phyloP scores from a whole-genome alignment of 2,329 filamentous ascomycete genomes.

The Xylaria sp. region DNA sequence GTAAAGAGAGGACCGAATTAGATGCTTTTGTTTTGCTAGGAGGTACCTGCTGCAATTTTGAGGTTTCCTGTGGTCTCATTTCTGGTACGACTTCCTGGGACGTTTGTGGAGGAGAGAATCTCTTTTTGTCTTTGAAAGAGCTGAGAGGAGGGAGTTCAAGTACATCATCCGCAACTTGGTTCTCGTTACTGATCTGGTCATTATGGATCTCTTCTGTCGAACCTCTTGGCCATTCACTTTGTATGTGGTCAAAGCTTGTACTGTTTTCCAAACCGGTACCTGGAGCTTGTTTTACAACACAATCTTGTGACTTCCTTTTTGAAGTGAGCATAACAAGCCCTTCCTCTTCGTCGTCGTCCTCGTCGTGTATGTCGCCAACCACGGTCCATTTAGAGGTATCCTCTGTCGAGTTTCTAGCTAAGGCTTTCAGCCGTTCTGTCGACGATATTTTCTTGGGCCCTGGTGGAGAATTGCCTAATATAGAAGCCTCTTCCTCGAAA shows the following conservation, averaged over 20 bases:
- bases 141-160: constrained; percentile 46
- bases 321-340: constrained; percentile 46
- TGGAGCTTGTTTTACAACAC: constrained; percentile 9
- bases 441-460: constrained; percentile 67
- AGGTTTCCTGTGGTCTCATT: constrained; percentile 15
- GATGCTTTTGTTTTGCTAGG: constrained; percentile 16
- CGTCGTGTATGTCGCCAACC: constrained; percentile 51
- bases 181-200: constrained; percentile 29
- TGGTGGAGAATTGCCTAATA: constrained; percentile 51
- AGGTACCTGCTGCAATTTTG: background rate
- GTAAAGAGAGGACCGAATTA: background rate
- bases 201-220: constrained; percentile 31
- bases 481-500: constrained; percentile 51
- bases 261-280: background rate
- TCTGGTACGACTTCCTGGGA: constrained; percentile 7
- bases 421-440: constrained; percentile 63
- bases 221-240: background rate
- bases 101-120: constrained; percentile 42
- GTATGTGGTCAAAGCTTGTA: constrained; percentile 12
- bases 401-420: constrained; percentile 64
- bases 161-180: constrained; percentile 43
- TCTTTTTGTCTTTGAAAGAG: constrained; percentile 47
- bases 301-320: constrained; percentile 27
- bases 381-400: constrained; percentile 65
- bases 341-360: constrained; percentile 50